Base-by-base conservation (phyloP, 129 eudicot species). In the Flaveria bidentis region DNA sequence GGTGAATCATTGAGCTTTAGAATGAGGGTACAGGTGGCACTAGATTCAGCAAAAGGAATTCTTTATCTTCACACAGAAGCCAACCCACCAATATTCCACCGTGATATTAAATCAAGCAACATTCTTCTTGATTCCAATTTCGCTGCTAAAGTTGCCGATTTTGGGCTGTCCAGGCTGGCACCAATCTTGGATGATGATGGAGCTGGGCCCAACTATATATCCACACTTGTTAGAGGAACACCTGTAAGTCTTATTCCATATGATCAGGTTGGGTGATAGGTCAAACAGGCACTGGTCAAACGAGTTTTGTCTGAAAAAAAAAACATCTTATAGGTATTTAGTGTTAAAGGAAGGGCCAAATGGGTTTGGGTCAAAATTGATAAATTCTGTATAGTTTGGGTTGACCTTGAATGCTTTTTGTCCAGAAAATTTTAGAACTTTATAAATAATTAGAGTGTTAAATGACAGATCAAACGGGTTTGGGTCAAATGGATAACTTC, bases 31-130 rank as follows among this genome's bases (percentile, higher is more conserved):
- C 80, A 73, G 2, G 84, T 88, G 52, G 98, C 95, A 22, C 67
- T 93, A 62, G 92, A 88, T 71, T 84, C 96, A 60, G 88, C 98
- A 5, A 88, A 83, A 82, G 98, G 95, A 66, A 85, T 90, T 72
- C 90, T 93, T 71, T 93, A 93, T 74, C 98, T 90, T 60, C 98
- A 93, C 79, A 88, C 92, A 0, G 98, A 93, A 82, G 98, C 98
- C 25, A 67, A 88, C 77, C 96, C 96, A 0, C 95, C 98, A 0
- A 93, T 93, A 76, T 86, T 90, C 70, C 98, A 93, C 73, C 88
- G 96, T 14, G 98, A 93, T 75, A 87, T 93, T 63, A 93, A 93
- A 86, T 85, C 98, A 67, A 90, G 89, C 89, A 93, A 93, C 84
- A 93, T 93, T 76, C 90, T 93, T 50, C 80, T 93, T 22, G 98